phyloP scores from a whole-genome alignment of 345 rosid genomes.

The Balakata baccata region DNA sequence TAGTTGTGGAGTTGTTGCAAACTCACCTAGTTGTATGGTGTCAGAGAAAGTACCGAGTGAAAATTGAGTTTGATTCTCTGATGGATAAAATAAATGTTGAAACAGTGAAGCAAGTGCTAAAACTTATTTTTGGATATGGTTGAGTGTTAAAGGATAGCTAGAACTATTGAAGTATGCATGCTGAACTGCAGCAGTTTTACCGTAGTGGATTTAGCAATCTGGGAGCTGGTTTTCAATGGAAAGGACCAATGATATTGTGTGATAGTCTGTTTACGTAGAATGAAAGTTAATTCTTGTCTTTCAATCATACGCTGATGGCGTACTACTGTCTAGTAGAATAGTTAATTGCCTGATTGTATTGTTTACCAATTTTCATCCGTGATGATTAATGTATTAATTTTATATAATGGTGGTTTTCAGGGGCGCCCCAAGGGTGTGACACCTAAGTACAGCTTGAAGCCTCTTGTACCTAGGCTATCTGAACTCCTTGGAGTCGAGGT shows the following conservation, averaged over 20 bases:
- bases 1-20: background rate
- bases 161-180: background rate
- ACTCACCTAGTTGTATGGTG: too few relatives aligned
- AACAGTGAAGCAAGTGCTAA: background rate
- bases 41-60: background rate
- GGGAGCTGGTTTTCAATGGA: too few relatives aligned
- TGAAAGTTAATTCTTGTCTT: background rate
- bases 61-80: background rate
- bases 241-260: background rate
- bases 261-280: background rate
- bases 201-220: too few relatives aligned
- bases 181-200: background rate
- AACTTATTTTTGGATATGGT: background rate
- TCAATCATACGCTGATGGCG: background rate
- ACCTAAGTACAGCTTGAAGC: conserved; percentile 90
- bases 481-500: conserved; percentile 86
- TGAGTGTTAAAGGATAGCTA: background rate
- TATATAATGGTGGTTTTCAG: conserved; percentile 39
- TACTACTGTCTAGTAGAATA: background rate
- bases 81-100: background rate
- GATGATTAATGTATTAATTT: background rate
- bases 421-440: conserved; percentile 97
- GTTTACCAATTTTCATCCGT: background rate
- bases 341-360: background rate
- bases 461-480: conserved; percentile 84